Evolutionary conservation across 2,329 filamentous ascomycete species (phyloP).

Genomic region (Chalaropsis ovoidea): DNA sequence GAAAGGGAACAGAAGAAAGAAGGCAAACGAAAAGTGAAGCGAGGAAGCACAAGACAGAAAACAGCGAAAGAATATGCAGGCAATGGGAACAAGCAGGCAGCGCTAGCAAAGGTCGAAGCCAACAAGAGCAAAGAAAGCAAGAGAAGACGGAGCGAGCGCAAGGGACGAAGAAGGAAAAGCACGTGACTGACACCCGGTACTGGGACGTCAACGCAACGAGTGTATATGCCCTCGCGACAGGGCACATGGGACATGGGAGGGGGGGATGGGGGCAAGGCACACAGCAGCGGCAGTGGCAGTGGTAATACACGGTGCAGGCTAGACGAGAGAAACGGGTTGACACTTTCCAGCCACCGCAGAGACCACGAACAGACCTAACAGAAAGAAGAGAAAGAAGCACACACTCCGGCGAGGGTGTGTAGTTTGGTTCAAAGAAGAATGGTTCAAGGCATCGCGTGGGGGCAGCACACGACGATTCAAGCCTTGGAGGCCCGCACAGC

Average conservation of each 20-base stretch:
- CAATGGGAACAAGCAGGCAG: not conserved
- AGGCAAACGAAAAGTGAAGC: not conserved
- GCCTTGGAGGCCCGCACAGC: conserved; percentile 16
- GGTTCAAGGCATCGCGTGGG: conserved; percentile 16
- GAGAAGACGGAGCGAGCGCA: not conserved
- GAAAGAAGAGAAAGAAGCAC: conserved; percentile 23
- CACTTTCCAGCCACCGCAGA: conserved; percentile 12
- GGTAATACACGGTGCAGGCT: conserved; percentile 10
- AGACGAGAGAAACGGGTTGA: conserved; percentile 10
- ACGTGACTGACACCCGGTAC: too few relatives aligned
- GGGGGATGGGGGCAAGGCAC: not conserved
- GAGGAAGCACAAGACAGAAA: not conserved
- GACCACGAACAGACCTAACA: conserved; percentile 13
- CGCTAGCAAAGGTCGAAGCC: not conserved
- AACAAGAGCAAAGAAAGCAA: not conserved
- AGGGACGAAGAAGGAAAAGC: not conserved
- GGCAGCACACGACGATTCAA: conserved; percentile 11
- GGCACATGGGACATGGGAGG: not conserved
- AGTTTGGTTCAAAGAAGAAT: not conserved
- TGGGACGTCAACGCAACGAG: not conserved
- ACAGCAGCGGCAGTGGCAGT: conserved; percentile 4
- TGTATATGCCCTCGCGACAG: not conserved
- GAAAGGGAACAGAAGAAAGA: not conserved
- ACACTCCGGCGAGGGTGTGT: not conserved
- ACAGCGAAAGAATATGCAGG: not conserved